A percentile compares a stretch with the other conserved stretches of the same genome.
These are phyloP conservation scores for Monilinia aucupariae DNA, from an alignment of 2,329 filamentous ascomycete genomes.

Conservation along the genomic window DNA sequence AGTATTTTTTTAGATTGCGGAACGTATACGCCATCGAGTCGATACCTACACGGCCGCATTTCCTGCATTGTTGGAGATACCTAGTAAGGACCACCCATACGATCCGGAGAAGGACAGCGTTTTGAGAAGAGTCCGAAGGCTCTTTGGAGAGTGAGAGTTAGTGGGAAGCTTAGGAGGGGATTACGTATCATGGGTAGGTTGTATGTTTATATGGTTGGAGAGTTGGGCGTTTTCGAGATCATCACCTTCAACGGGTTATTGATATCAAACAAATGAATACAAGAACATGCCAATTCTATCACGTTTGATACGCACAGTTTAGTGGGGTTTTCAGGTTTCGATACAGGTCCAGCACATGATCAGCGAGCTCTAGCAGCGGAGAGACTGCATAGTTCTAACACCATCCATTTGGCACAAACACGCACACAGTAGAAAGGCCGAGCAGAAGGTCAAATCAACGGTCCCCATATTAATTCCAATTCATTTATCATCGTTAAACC, in stretches of 20 bases:
- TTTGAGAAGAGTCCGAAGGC: constrained; percentile 72
- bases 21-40: constrained; percentile 84
- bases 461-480: not conserved
- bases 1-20: constrained; percentile 63
- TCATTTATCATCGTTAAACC: constrained; percentile 6
- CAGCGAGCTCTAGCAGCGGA: not conserved
- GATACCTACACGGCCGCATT: constrained; percentile 93
- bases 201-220: constrained; percentile 17
- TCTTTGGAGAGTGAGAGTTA: constrained; percentile 60
- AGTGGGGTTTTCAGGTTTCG: not conserved
- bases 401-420: not conserved
- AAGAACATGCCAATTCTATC: constrained; percentile 17
- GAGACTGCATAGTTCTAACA: not conserved
- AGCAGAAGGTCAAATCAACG: not conserved
- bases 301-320: not conserved
- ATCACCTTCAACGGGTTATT: constrained; percentile 5
- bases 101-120: constrained; percentile 99
- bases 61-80: constrained; percentile 93
- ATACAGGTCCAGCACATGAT: not conserved
- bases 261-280: constrained; percentile 19
- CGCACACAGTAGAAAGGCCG: not conserved
- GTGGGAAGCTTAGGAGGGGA: constrained; percentile 10
- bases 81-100: constrained; percentile 97
- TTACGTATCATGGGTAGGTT: not conserved
- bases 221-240: constrained; percentile 16